Base-by-base conservation (phyloP, 306 rosid species). In the Rosa chinensis region DNA sequence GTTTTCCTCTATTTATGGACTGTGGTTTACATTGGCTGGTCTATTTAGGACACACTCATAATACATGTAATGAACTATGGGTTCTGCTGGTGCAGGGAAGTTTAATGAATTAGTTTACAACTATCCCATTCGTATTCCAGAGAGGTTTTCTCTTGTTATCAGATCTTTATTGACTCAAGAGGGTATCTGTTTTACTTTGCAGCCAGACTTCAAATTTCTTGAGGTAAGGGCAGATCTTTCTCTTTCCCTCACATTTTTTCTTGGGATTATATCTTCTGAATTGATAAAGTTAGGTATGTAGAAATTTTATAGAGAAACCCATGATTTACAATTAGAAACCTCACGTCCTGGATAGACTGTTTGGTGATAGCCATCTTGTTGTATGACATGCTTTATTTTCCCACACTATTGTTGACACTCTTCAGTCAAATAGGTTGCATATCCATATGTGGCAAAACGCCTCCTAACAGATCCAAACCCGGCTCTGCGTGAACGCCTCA, bases 111-210 rank as follows among this genome's bases (percentile, higher is more conserved):
- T 95, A 85, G 99, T 95, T 79, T 95, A 95, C 90, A 95, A 95
- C 84, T 95, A 91, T 91, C 99, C 99, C 73, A 95, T 95, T 79
- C 97, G 97, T 67, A 95, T 95, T 52, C 99, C 99, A 23, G 99
- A 95, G 85, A 90, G 99, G 87, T 95, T 95, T 86, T 95, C 99
- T 5, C 98, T 95, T 69, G 99, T 95, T 45, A 95, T 93, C 52
- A 95, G 98, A 56, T 95, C 99, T 67, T 86, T 95, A 47, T 80
- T 96, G 94, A 96, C 99, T 80, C 99, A 93, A 89, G 99, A 96
- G 87, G 99, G 99, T 85, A 91, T 96, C 77, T 96, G 98, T 88
- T 93, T 96, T 82, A 96, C 98, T 75, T 72, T 96, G 83, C 78
- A 90, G 83, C 99, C 89, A 21, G 92, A 93, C 87, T 93, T 96